These are phyloP conservation scores for Gossypium rotundifolium DNA, from an alignment of 345 rosid species.

Conservation along the genomic window DNA sequence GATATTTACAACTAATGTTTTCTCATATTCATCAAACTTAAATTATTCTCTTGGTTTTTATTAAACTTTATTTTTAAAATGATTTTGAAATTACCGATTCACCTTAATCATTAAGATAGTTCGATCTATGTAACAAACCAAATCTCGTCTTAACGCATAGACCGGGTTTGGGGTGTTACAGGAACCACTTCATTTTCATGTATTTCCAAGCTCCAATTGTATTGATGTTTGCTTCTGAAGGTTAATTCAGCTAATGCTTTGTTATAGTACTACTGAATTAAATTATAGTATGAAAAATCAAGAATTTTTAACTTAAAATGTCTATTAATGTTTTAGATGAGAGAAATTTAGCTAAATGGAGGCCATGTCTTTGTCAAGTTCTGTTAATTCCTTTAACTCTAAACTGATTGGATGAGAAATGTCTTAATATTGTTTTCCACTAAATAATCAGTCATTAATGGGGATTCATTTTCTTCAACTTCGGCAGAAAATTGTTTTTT, in stretches of 20 bases:
- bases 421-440: background rate
- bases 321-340: background rate
- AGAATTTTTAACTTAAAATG: background rate
- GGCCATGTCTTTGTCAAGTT: no score
- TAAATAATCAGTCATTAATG: background rate
- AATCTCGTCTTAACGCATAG: no score
- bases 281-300: background rate
- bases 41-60: no score
- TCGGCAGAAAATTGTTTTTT: background rate
- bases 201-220: background rate
- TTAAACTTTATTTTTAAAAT: no score
- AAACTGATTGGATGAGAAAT: no score
- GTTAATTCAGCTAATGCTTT: background rate
- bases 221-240: background rate
- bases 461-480: background rate
- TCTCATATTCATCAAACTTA: no score
- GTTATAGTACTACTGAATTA: background rate
- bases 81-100: no score
- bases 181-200: background rate
- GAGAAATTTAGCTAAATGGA: background rate
- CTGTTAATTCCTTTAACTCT: no score
- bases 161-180: no score
- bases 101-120: no score
- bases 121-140: no score
- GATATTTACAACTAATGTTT: no score